These are phyloP conservation scores for Xenoacremonium recifei DNA, from an alignment of 2,329 filamentous ascomycete species.

Conservation along the genomic window DNA sequence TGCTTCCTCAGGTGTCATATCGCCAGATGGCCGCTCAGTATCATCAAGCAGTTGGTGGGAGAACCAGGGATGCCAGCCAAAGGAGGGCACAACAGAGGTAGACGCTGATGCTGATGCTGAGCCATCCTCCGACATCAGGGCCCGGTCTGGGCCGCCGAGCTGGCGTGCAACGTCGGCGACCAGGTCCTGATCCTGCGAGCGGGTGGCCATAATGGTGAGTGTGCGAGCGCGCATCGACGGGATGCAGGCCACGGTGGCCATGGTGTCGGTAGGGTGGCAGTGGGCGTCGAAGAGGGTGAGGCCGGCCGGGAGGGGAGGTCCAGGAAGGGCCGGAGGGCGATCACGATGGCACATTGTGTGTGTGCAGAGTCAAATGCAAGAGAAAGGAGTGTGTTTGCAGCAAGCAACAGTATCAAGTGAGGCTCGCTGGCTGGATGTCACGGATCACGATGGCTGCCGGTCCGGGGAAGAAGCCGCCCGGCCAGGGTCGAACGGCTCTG, in stretches of 20 bases:
- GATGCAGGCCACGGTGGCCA: constrained; percentile 59
- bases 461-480: too few species aligned
- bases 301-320: constrained; percentile 60
- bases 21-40: constrained; percentile 33
- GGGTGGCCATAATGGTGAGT: constrained; percentile 75
- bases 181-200: constrained; percentile 71
- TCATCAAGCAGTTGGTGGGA: constrained; percentile 74
- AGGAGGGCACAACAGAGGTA: constrained; percentile 58
- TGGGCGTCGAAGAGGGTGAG: constrained; percentile 74
- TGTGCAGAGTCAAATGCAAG: too few species aligned
- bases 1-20: constrained; percentile 19
- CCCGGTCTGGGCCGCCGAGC: constrained; percentile 42
- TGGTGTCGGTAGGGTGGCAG: constrained; percentile 80
- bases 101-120: neutral
- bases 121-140: neutral
- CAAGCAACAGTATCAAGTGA: too few species aligned
- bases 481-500: too few species aligned
- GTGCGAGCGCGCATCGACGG: constrained; percentile 62
- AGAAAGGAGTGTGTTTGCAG: too few species aligned
- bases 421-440: too few species aligned
- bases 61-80: constrained; percentile 89
- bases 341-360: too few species aligned
- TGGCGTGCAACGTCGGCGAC: constrained; percentile 61
- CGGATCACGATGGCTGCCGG: too few species aligned
- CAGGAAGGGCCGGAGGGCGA: too few species aligned